Base-by-base conservation (phyloP, 2,329 filamentous ascomycete species). In the Colletotrichum simmondsii region DNA sequence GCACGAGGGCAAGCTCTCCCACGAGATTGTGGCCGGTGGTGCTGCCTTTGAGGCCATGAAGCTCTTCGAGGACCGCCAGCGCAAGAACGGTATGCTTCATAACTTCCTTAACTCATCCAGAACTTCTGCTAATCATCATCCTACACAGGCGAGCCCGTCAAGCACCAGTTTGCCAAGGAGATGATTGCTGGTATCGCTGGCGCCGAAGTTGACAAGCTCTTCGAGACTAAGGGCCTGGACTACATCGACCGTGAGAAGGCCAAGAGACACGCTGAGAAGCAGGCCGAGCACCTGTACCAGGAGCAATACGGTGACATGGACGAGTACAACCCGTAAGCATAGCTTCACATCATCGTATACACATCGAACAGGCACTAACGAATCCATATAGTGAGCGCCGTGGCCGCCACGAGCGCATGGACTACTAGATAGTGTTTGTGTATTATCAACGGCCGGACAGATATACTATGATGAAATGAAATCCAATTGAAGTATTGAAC, bases 1-100 rank as follows among this genome's bases (percentile, higher is more conserved):
- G 10, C 81, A 82, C 71, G 79, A 81, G 68, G 78, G 80, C 7
- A 72, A 79, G 14, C 78, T 80, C 68, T 75, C 77, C 77, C 94
- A 96, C 84, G 93, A 97, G 85, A 80, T 94, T 60, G 81, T 95
- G 68, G 93, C 92, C 75, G 93, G 93, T 75, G 94, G 91, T 71
- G 94, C 93, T 71, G 91, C 92, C 74, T 96, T 96, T 80, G 92
- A 90, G 75, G 94, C 91, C 78, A 93, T 96, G 89, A 95, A 95
- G 87, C 86, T 92, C 26, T 95, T 92, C 78, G 93, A 95, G 84
- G 92, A 95, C 82, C 87, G 89, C 78, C 92, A 95, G 85, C 92
- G 92, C 78, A 86, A 84, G 69, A 87, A 94, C 81, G 93, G 92
- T 91, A 85, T 30, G 85, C 5, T n/a, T 0, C 32, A 62, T 26